Percentiles rank a stretch among this genome's conserved stretches.
These are phyloP conservation scores for Tylopilus felleus DNA, from an alignment of 768 basidiomycete species.

Conservation along the genomic window DNA sequence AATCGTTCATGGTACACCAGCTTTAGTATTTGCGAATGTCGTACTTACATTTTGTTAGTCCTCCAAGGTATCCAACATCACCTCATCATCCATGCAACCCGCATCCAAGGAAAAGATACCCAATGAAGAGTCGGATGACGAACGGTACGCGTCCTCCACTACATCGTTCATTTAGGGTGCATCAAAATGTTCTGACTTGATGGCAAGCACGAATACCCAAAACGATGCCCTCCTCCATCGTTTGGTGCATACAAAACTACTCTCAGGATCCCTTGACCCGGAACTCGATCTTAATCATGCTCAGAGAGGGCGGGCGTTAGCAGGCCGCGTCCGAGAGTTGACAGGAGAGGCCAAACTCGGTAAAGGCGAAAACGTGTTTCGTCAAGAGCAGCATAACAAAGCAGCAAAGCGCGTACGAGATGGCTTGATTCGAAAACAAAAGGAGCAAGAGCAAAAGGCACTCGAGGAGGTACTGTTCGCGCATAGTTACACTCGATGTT, in stretches of 20 bases:
- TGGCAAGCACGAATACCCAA: conserved; percentile 61
- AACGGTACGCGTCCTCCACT: conserved; percentile 38
- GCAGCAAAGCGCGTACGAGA: conserved; percentile 72
- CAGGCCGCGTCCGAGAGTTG: conserved; percentile 74
- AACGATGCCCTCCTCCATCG: conserved; percentile 79
- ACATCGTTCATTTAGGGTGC: neutral
- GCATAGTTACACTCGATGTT: neutral
- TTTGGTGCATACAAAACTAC: conserved; percentile 72
- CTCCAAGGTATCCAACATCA: conserved; percentile 68
- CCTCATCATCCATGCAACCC: conserved; percentile 20
- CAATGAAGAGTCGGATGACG: conserved; percentile 49
- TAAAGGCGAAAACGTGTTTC: conserved; percentile 63
- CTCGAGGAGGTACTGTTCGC: conserved; percentile 63
- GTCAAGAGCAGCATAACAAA: conserved; percentile 61
- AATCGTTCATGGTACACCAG: conserved; percentile 68
- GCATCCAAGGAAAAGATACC: conserved; percentile 19
- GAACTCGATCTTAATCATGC: conserved; percentile 63
- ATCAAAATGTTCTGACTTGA: neutral
- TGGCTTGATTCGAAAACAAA: conserved; percentile 62
- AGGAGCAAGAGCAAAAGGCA: conserved; percentile 47
- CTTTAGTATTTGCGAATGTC: neutral
- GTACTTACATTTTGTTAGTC: conserved; percentile 47
- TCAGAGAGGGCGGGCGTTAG: conserved; percentile 68
- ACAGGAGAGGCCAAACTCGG: conserved; percentile 67
- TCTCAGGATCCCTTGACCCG: conserved; percentile 68